These are phyloP conservation scores for Russula griseocarnosa DNA, from an alignment of 768 basidiomycete species.

Conservation along the genomic window DNA sequence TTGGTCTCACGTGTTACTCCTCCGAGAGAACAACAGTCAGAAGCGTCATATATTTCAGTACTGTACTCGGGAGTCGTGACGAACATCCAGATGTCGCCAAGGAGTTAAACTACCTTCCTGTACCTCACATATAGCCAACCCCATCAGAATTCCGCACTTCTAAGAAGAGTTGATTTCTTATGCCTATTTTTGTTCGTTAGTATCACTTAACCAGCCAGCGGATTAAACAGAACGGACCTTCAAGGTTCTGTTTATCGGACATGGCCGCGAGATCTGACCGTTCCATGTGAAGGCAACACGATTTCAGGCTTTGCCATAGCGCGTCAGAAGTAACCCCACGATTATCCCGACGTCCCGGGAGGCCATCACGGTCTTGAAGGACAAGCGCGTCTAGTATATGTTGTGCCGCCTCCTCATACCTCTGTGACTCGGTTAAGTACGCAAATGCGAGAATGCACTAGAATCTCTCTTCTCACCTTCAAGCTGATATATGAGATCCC, in stretches of 20 bases:
- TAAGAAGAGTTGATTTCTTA: conserved; percentile 8
- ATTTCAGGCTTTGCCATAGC: conserved; percentile 87
- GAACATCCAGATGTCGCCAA: not conserved
- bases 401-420: conserved; percentile 81
- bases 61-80: too few relatives aligned
- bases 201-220: not conserved
- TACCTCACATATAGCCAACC: not conserved
- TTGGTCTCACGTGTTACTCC: not conserved
- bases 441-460: conserved; percentile 30
- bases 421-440: conserved; percentile 41
- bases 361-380: conserved; percentile 81
- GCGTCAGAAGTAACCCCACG: conserved; percentile 73
- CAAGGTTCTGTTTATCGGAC: conserved; percentile 70
- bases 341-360: conserved; percentile 48
- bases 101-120: not conserved
- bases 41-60: not conserved
- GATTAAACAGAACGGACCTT: conserved; percentile 40
- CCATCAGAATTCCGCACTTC: not conserved
- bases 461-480: conserved; percentile 42
- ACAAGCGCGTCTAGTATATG: conserved; percentile 86
- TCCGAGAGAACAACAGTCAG: not conserved
- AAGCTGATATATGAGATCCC: conserved; percentile 92
- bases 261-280: conserved; percentile 69
- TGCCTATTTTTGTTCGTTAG: conserved; percentile 5
- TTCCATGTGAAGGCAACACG: conserved; percentile 76